These are phyloP conservation scores for Agrostemma githago DNA, from an alignment of 148 eudicot species.

Conservation along the genomic window DNA sequence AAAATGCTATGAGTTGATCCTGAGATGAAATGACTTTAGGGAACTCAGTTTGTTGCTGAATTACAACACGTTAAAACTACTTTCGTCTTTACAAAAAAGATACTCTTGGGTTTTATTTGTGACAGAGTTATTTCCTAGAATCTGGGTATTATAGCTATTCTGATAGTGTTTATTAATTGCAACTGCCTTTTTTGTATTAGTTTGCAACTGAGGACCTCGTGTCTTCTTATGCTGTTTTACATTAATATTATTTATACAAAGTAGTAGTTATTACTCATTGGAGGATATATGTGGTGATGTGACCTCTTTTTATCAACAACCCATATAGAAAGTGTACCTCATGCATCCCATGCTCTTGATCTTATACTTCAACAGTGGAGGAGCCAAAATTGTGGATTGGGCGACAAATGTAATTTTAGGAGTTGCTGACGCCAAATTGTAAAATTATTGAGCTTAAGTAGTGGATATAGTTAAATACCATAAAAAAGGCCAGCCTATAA, in stretches of 20 bases:
- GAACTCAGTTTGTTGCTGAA: background rate
- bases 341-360: background rate
- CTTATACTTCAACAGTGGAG: background rate
- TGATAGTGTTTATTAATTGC: background rate
- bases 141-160: background rate
- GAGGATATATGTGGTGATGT: background rate
- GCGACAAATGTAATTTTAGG: background rate
- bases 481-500: background rate
- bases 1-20: background rate
- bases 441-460: background rate
- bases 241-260: background rate
- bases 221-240: background rate
- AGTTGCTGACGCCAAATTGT: background rate
- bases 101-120: background rate
- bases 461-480: background rate
- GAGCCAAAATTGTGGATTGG: constrained; percentile 4
- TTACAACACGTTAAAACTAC: background rate
- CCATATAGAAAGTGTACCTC: background rate
- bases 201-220: background rate
- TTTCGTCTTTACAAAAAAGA: background rate
- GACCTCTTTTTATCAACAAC: background rate
- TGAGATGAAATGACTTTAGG: background rate
- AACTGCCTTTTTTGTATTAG: background rate
- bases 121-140: background rate
- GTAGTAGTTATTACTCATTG: background rate